Conservation (phyloP, 176 grass and related monocot species). For the Tillandsia leiboldiana region DNA sequence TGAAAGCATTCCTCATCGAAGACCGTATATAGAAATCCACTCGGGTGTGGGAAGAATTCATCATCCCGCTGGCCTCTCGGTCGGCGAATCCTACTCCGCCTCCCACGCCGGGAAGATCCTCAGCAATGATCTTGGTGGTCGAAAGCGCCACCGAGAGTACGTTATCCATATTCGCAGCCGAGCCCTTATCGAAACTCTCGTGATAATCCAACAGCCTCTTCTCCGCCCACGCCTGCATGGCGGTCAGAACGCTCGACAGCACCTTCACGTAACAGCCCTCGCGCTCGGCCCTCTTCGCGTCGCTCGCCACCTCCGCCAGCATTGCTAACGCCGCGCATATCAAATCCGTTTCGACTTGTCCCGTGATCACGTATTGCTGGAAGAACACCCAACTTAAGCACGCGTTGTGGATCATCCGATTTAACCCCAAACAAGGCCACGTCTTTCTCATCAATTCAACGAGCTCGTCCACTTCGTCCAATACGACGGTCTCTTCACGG, state of each 20-base stretch:
- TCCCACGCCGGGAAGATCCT: conserved; percentile 23
- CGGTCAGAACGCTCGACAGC: conserved; percentile 36
- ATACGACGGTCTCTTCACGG: conserved; percentile 49
- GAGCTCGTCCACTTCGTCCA: conserved; percentile 91
- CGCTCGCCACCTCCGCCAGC: conserved; percentile 58
- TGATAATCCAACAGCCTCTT: conserved; percentile 76
- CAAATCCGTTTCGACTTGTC: conserved; percentile 71
- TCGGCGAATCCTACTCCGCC: conserved; percentile 3
- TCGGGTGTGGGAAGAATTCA: conserved; percentile 27
- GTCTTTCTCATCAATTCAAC: conserved; percentile 92
- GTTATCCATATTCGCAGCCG: conserved; percentile 44
- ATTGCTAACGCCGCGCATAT: conserved; percentile 43
- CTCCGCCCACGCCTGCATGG: conserved; percentile 87
- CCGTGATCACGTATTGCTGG: conserved; percentile 71
- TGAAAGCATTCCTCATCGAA: conserved; percentile 76
- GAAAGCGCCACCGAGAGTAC: conserved; percentile 52
- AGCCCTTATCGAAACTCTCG: conserved; percentile 42
- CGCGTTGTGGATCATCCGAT: conserved; percentile 46
- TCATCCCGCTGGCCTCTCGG: conserved; percentile 14
- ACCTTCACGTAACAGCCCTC: conserved; percentile 54
- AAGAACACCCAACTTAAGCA: conserved; percentile 75
- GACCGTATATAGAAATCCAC: conserved; percentile 72
- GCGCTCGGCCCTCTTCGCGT: conserved; percentile 40
- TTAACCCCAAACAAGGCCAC: conserved; percentile 59
- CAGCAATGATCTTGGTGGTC: conserved; percentile 40